Evolutionary conservation across 169 alveolate genomes (phyloP), one percentile per base, ranked within the genome.

Genomic region (Cryptosporidium viatorum): DNA sequence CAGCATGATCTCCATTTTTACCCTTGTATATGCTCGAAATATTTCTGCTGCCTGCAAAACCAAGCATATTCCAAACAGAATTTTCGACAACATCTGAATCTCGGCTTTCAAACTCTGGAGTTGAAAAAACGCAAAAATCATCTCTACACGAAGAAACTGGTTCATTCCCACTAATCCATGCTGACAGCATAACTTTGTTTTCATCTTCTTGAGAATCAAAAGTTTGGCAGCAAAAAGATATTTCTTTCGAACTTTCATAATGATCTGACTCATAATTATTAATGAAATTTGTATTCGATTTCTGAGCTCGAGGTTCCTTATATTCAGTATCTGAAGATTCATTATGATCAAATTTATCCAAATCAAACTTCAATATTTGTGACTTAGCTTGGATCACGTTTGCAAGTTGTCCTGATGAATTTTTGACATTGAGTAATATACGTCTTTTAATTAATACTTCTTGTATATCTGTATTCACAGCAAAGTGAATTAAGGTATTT

Each of bases 1-100:
- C 89, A 37, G 89, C 89, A 41, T 80, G 89, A 80, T 80, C 89
- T 37, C 89, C 75, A 62, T 65, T 62, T 41, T 80, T 80, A 6
- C 75, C 45, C 10, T 80, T 65, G 31, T 80, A 80, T n/a, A 80
- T 80, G 21, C 58, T 80, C 7, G 73, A 62, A 59, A 80, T 41
- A 29, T 33, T 62, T n/a, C 70, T 80, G 23, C 9, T 80, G 6
- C 31, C n/a, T 31, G 62, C 18, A 80, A 80, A 80, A 39, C 89
- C 89, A 80, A 80, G 68, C 35, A 80, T 41, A 80, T 62, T 80
- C 89, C 89, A 80, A 60, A 59, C 58, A n/a, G 69, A 62, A 23
- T 23, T 0, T 16, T 58, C 89, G 8, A 18, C 26, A 10, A 48
- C 39, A 60, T 60, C 59, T 7, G 59, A 23, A 62, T 62, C 35